These are phyloP conservation scores for Hymenoscyphus infarciens DNA, from an alignment of 2,329 filamentous ascomycete species.

Conservation along the genomic window DNA sequence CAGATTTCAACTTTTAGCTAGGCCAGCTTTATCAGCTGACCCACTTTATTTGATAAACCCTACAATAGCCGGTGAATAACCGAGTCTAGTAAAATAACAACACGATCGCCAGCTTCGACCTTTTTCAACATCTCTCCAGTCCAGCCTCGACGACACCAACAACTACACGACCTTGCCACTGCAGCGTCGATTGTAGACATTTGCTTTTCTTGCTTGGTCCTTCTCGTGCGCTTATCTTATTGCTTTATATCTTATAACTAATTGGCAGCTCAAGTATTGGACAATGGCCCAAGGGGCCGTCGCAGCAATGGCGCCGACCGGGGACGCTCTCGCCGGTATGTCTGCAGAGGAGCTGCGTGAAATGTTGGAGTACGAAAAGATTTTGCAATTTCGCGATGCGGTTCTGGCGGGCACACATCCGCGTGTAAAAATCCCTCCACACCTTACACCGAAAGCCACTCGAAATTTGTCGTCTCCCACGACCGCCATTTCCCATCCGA, in stretches of 20 bases:
- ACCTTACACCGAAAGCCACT: slow-evolving; percentile 36
- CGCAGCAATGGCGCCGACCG: slow-evolving; percentile 28
- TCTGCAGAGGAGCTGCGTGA: slow-evolving; percentile 52
- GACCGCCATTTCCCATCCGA: slow-evolving; percentile 25
- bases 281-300: slow-evolving; percentile 39
- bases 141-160: slow-evolving; percentile 2
- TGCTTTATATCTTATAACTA: slow-evolving; percentile 22
- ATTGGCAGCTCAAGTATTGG: slow-evolving; percentile 18
- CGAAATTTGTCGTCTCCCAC: slow-evolving; percentile 26
- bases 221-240: slow-evolving; percentile 13
- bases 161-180: slow-evolving; percentile 3
- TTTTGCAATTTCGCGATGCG: slow-evolving; percentile 75
- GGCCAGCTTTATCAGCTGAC: no score
- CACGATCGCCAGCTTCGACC: background rate
- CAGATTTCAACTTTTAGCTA: no score
- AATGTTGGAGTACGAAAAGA: slow-evolving; percentile 70
- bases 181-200: slow-evolving; percentile 9
- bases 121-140: background rate
- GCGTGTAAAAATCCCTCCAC: slow-evolving; percentile 52
- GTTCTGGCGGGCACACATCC: slow-evolving; percentile 75
- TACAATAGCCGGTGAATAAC: no score
- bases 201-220: slow-evolving; percentile 15
- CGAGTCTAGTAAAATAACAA: no score
- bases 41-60: no score
- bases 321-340: slow-evolving; percentile 28